phyloP scores from a whole-genome alignment of 148 eudicot species.

The Amaranthus hypochondriacus region DNA sequence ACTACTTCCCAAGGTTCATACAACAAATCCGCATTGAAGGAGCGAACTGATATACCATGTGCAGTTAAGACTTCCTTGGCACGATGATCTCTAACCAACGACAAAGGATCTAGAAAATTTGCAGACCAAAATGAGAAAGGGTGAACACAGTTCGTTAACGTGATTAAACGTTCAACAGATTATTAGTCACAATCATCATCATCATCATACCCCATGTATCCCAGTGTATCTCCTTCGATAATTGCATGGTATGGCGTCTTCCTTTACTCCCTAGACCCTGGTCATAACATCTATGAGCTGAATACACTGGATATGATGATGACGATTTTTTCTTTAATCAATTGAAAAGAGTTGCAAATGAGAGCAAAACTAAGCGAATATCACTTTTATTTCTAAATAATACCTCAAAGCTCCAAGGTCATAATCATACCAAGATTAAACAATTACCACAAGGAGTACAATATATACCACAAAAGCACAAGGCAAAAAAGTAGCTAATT shows the following conservation, averaged over 20 bases:
- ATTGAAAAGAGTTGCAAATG: neutral
- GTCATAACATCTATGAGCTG: no score
- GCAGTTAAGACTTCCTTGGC: slow-evolving; percentile 76
- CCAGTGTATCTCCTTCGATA: no score
- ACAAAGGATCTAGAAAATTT: slow-evolving; percentile 66
- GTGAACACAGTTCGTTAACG: neutral
- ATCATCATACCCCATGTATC: no score
- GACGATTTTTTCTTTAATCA: neutral
- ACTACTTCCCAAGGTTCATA: slow-evolving; percentile 95
- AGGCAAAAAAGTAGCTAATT: neutral
- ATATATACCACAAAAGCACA: neutral
- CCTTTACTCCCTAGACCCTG: no score
- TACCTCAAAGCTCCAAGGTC: slow-evolving; percentile 2
- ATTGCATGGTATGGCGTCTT: no score
- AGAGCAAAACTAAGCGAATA: neutral
- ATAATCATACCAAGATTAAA: slow-evolving; percentile 25
- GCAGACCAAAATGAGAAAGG: slow-evolving; percentile 2
- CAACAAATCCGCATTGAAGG: slow-evolving; percentile 91
- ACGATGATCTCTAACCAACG: slow-evolving; percentile 93
- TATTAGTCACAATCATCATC: neutral
- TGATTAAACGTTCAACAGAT: neutral
- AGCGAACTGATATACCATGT: slow-evolving; percentile 66
- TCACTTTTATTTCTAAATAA: neutral
- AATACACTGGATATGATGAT: no score
- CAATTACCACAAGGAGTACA: slow-evolving; percentile 18